Conservation (phyloP, 73 alveolate genomes). For the Diophrys appendiculata region DNA sequence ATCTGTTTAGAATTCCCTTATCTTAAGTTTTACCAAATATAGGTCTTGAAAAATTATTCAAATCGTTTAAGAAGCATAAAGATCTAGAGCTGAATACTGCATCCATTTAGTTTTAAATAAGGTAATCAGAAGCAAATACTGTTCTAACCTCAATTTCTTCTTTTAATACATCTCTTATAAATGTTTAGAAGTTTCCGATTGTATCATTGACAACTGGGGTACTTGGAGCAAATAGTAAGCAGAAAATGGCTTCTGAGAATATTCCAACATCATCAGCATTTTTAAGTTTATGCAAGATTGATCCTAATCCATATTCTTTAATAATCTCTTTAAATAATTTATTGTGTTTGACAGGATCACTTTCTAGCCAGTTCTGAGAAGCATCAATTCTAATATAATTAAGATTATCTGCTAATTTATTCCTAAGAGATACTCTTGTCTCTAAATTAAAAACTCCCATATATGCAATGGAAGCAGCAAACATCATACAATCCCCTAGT, state of each 20-base stretch:
- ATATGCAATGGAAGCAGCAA: conserved; percentile 49
- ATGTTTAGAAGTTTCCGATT: conserved; percentile 22
- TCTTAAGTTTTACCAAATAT: conserved; percentile 23
- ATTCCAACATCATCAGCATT: conserved; percentile 10
- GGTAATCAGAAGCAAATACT: not conserved
- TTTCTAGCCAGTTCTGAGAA: conserved; percentile 27
- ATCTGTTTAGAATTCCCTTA: conserved; percentile 30
- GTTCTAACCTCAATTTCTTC: not conserved
- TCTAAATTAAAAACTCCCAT: conserved; percentile 49
- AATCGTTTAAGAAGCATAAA: conserved; percentile 36
- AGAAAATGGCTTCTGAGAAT: conserved; percentile 40
- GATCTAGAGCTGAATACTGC: conserved; percentile 17
- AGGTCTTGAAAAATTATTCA: conserved; percentile 21
- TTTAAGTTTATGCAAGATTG: conserved; percentile 6
- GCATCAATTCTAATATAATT: conserved; percentile 15
- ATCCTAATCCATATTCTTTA: conserved; percentile 47
- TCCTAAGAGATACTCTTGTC: conserved; percentile 32
- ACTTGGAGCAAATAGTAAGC: conserved; percentile 48
- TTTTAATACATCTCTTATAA: conserved; percentile 16
- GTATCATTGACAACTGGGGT: conserved; percentile 53
- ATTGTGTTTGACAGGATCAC: conserved; percentile 13
- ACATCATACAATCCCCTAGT: conserved; percentile 59
- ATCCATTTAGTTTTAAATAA: not conserved
- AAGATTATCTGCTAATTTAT: conserved; percentile 33
- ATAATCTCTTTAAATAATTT: conserved; percentile 39